Evolutionary conservation across 2,329 filamentous ascomycete species (phyloP), one percentile per base, ranked within the genome.

Genomic region (Penicillium janthinellum): DNA sequence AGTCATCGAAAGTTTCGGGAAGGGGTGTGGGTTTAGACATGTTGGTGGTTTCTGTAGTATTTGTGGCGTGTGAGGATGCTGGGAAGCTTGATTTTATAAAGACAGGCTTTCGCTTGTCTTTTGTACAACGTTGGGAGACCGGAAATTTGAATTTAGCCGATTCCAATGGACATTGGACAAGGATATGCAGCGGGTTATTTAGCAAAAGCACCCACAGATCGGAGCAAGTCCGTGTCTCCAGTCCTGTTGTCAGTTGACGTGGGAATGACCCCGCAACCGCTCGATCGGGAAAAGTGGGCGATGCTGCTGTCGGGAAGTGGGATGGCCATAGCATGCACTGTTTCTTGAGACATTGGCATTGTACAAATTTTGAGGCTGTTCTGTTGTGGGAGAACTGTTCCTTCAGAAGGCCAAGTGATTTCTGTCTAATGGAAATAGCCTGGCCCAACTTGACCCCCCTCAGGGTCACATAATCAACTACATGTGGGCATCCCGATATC

Each of bases 1-100:
- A 79, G 20, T 76, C 75, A 53, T 76, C 75, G 49, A 70, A 77
- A 51, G 62, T 75, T 20, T 71, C 65, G 15, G 73, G 74, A 2
- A 76, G 62, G 12, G 66, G 53, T 38, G 60, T 31, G 35, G 62
- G 60, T 44, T 56, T 58, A 8, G 68, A 61, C 70, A 72, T 73
- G 31, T 20, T 67, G 56, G 10, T 37, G 22, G 22, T 45, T n/a
- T 15, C 15, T 45, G 5, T 45, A 28, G 25, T 28, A 6, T 28
- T 28, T 28, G 5, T 28, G 44, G 22, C 25, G 22, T 31, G 25
- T n/a, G 22, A 31, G 12, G 22, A 47, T 17, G 14, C 25, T 31
- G 25, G 8, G 31, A 35, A 15, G 15, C 17, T 6, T 31, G 39
- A 1, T 42, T 5, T 12, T n/a, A 39, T n/a, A n/a, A 5, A 15